Base-by-base conservation (phyloP, 805 yeast genomes). In the Sugiyamaella chiloensis region DNA sequence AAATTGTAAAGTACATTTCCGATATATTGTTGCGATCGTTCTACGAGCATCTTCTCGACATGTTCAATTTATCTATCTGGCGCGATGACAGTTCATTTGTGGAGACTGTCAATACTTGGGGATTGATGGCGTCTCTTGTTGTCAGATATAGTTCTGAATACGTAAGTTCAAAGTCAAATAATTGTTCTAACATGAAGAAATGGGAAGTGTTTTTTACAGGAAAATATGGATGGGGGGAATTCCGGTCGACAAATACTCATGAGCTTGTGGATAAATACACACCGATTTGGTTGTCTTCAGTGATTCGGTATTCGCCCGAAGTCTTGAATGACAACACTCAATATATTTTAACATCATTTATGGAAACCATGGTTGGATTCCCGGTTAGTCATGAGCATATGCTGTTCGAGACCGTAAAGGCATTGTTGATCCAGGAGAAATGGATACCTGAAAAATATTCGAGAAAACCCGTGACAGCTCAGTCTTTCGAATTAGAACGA, bases 161-260 rank as follows among this genome's bases (percentile, higher is more conserved):
- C 12, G 46, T 43, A 43, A 7, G 46, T 42, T n/a, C 12, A 4
- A 11, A 19, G n/a, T n/a, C n/a, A n/a, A n/a, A n/a, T n/a, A n/a
- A n/a, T n/a, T n/a, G n/a, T n/a, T n/a, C n/a, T n/a, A n/a, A n/a
- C n/a, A 4, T 20, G 19, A 24, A 43, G 46, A 30, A 31, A 17
- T 37, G 43, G 36, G 23, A 39, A 5, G 35, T 42, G 47, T 44
- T 44, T 24, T 14, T 44, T 29, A 14, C 29, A 12, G 37, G 42
- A 14, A 35, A 19, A 30, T 44, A 36, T 30, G 40, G 42, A 12
- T 44, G 47, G 47, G 24, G 24, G 11, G 21, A 19, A 7, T 26
- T 37, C 5, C 8, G 21, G n/a, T n/a, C n/a, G n/a, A n/a, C n/a
- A n/a, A n/a, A n/a, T n/a, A n/a, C n/a, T n/a, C n/a, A 14, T 5